Conservation (phyloP, 208 protist species). For the Trypanosoma conorhini region DNA sequence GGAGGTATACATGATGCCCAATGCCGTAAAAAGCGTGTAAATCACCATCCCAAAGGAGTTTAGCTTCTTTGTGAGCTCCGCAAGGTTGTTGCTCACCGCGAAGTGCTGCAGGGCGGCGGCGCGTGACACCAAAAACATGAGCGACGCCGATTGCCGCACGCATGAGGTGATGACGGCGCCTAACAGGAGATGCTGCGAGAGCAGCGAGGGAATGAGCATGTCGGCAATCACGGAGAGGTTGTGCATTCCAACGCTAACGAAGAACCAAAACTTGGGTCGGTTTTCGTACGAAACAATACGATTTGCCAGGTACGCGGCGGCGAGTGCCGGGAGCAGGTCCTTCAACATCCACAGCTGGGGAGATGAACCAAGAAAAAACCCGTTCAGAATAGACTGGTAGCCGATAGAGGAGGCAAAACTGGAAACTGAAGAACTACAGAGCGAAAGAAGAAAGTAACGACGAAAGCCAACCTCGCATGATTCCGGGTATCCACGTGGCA, state of each 20-base stretch:
- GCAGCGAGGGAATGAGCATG: conserved; percentile 70
- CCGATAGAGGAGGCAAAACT: conserved; percentile 88
- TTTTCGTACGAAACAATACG: conserved; percentile 84
- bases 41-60: conserved; percentile 87
- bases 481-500: conserved; percentile 77
- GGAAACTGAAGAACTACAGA: conserved; percentile 68
- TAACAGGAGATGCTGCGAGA: conserved; percentile 68
- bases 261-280: conserved; percentile 90
- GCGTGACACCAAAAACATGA: conserved; percentile 85
- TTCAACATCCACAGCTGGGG: conserved; percentile 90
- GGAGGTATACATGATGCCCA: conserved; percentile 76
- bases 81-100: conserved; percentile 75
- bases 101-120: conserved; percentile 84
- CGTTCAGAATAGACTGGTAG: conserved; percentile 80
- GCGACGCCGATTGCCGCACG: conserved; percentile 77
- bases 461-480: conserved; percentile 73
- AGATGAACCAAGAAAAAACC: conserved; percentile 78
- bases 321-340: conserved; percentile 69
- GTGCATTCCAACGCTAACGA: conserved; percentile 74
- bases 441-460: conserved; percentile 78
- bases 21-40: conserved; percentile 71
- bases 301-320: conserved; percentile 84
- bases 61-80: conserved; percentile 88
- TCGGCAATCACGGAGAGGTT: conserved; percentile 78
- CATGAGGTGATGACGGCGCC: conserved; percentile 72